phyloP scores from a whole-genome alignment of 345 rosid species.

The Eutrema japonicum region DNA sequence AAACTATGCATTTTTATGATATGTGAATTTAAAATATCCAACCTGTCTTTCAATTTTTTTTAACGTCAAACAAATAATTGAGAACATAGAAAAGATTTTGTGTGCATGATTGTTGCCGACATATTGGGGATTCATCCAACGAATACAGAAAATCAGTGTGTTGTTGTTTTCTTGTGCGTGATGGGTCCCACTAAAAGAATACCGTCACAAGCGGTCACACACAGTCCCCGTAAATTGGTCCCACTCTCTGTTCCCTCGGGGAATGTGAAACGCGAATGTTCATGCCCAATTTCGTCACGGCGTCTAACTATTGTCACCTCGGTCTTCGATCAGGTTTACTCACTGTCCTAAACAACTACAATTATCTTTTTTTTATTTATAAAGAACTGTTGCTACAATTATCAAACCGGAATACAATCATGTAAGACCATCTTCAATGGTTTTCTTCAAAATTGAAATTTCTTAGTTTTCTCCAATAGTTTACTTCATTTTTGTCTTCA shows the following conservation, averaged over 20 bases:
- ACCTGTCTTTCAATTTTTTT: neutral
- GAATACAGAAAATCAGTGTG: constrained; percentile 21
- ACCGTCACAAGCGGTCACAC: constrained; percentile 37
- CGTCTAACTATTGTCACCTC: constrained; percentile 18
- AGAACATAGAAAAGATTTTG: constrained; percentile 18
- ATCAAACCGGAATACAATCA: no score
- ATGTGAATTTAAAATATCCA: neutral
- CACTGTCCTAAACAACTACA: neutral
- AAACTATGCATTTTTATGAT: neutral
- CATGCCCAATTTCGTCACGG: constrained; percentile 28
- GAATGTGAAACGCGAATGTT: constrained; percentile 33
- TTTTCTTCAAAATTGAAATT: no score
- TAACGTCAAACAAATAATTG: neutral
- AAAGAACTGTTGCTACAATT: no score
- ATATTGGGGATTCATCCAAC: constrained; percentile 35
- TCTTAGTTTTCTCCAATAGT: no score
- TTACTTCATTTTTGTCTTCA: no score
- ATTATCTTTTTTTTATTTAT: neutral
- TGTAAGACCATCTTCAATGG: no score
- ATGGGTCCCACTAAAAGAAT: constrained; percentile 25
- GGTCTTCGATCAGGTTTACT: constrained; percentile 9
- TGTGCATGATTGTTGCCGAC: constrained; percentile 46
- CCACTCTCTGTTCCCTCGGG: constrained; percentile 29
- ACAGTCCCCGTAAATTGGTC: constrained; percentile 34
- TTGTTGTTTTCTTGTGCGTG: constrained; percentile 21